Conservation (phyloP, 116 monocot species). For the Iris pallida region DNA sequence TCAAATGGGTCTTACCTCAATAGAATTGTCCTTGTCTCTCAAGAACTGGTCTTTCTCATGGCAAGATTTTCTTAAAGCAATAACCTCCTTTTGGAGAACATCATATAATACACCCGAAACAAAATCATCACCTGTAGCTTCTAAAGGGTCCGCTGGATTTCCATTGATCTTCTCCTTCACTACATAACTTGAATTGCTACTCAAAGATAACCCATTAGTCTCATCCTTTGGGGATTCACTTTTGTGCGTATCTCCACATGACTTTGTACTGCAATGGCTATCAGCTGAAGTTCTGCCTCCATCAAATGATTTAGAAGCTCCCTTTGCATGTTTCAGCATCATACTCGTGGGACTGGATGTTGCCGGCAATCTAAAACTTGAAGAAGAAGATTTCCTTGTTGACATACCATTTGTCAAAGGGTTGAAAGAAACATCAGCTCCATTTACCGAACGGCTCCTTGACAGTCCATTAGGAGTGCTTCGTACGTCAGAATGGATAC, state of each 20-base stretch:
- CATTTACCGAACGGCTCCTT: conserved; percentile 44
- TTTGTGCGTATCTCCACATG: conserved; percentile 24
- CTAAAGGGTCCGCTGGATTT: not conserved
- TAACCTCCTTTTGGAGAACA: conserved; percentile 76
- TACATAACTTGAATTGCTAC: conserved; percentile 8
- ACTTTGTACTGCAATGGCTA: conserved; percentile 28
- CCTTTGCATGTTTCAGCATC: conserved; percentile 55
- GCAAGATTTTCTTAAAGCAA: conserved; percentile 70
- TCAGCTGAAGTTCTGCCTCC: conserved; percentile 42
- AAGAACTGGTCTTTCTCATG: conserved; percentile 73
- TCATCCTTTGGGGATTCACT: conserved; percentile 32
- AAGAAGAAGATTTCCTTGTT: conserved; percentile 27
- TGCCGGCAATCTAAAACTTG: conserved; percentile 30
- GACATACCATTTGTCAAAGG: conserved; percentile 11
- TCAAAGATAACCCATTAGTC: conserved; percentile 16
- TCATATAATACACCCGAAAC: conserved; percentile 77
- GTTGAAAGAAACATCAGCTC: conserved; percentile 36
- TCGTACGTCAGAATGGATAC: conserved; percentile 17
- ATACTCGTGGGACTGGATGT: conserved; percentile 24
- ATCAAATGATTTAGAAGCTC: conserved; percentile 74
- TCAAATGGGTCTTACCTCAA: conserved; percentile 44
- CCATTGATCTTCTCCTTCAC: conserved; percentile 10
- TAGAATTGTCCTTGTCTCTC: conserved; percentile 73
- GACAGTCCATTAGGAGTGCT: conserved; percentile 32
- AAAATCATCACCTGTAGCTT: conserved; percentile 28